Evolutionary conservation across 257 asterid species (phyloP).

Genomic region (Paraleonurus japonicus): DNA sequence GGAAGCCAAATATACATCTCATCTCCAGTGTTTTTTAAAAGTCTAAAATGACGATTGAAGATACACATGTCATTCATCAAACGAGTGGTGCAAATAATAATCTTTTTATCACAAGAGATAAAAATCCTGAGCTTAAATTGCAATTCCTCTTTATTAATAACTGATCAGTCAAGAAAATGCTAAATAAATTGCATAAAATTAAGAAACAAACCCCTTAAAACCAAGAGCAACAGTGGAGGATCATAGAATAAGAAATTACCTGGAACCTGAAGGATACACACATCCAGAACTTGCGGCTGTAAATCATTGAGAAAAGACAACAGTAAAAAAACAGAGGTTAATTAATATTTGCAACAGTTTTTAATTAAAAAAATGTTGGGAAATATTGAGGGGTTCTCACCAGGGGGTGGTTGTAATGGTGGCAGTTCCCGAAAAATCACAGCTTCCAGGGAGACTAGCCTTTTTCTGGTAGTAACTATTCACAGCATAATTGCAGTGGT

Average conservation of each 20-base stretch:
- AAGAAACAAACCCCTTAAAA: not conserved
- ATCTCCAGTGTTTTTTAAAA: not conserved
- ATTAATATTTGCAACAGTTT: not conserved
- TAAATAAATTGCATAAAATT: not conserved
- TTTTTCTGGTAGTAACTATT: slow-evolving; percentile 81
- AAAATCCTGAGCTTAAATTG: not conserved
- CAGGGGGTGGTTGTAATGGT: slow-evolving; percentile 16
- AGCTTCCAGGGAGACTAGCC: slow-evolving; percentile 45
- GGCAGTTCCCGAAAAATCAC: slow-evolving; percentile 71
- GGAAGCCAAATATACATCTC: slow-evolving; percentile 7
- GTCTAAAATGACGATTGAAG: not conserved
- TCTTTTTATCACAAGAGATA: not conserved
- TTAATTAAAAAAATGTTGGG: not conserved
- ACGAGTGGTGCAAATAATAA: not conserved
- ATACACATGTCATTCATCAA: not conserved
- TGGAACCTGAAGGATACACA: slow-evolving; percentile 46
- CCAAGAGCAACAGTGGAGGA: too few relatives aligned
- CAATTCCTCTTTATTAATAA: not conserved
- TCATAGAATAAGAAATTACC: slow-evolving; percentile 32
- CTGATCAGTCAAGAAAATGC: not conserved
- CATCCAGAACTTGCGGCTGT: slow-evolving; percentile 39
- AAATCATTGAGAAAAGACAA: slow-evolving; percentile 4
- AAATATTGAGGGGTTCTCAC: slow-evolving; percentile 34
- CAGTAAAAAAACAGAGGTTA: not conserved
- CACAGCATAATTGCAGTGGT: slow-evolving; percentile 89